phyloP scores from a whole-genome alignment of 495 filamentous ascomycete genomes.

The Penicillium parvum region DNA sequence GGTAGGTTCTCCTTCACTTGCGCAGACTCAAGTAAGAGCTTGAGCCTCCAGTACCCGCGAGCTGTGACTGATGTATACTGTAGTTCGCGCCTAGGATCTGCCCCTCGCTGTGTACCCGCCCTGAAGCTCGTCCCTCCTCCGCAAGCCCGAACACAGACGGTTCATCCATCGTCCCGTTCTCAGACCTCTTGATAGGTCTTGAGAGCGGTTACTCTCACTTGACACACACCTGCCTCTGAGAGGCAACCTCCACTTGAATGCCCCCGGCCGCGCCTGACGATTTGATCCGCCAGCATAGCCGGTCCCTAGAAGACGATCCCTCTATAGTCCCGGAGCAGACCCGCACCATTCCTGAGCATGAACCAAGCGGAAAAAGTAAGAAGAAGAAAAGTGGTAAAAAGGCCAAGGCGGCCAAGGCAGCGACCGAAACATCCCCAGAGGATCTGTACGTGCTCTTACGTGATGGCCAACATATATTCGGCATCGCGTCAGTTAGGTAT shows the following conservation, averaged over 20 bases:
- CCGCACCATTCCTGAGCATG: constrained; percentile 32
- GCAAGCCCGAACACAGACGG: constrained; percentile 2
- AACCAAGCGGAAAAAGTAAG: constrained; percentile 40
- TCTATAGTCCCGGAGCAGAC: constrained; percentile 26
- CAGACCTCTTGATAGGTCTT: constrained; percentile 32
- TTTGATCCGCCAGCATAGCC: constrained; percentile 41
- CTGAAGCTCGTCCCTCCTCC: constrained; percentile 7
- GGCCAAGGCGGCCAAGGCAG: constrained; percentile 35
- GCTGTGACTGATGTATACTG: constrained; percentile 4
- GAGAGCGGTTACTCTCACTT: constrained; percentile 29
- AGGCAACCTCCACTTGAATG: constrained; percentile 42
- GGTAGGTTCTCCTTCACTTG: no score
- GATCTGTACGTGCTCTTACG: constrained; percentile 43
- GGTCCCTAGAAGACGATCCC: constrained; percentile 35
- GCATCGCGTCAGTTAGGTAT: no score
- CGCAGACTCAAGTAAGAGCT: no score
- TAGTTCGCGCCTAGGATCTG: no score
- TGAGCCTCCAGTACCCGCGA: no score
- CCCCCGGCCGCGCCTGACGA: constrained; percentile 47
- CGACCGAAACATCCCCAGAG: constrained; percentile 33
- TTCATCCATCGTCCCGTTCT: constrained; percentile 32
- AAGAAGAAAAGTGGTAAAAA: constrained; percentile 46
- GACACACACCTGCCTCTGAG: constrained; percentile 21
- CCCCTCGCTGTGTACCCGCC: no score
- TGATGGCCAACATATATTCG: no score